Evolutionary conservation across 2,329 filamentous ascomycete species (phyloP).

Genomic region (Pseudocercospora musae): DNA sequence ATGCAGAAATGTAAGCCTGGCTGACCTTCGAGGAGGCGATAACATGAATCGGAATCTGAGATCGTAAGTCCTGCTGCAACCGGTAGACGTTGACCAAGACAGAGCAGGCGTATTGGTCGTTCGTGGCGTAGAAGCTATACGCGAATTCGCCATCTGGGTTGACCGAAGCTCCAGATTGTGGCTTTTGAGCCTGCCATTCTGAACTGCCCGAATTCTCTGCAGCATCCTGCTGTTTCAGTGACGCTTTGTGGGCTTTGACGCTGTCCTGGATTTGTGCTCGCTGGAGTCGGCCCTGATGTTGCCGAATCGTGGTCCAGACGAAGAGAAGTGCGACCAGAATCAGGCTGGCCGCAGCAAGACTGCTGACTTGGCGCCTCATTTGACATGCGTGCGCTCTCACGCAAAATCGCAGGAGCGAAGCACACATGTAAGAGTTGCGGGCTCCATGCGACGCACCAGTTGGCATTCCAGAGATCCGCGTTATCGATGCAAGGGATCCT

Average conservation of each 20-base stretch:
- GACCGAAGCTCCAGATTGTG: neutral
- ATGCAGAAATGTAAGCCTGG: conserved; percentile 18
- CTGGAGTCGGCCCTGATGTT: neutral
- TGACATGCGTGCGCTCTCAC: neutral
- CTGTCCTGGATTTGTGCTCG: neutral
- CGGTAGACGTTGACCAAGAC: conserved; percentile 32
- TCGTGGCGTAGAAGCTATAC: conserved; percentile 33
- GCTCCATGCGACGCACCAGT: neutral
- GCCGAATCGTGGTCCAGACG: neutral
- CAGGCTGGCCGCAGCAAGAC: neutral
- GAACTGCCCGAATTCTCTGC: neutral
- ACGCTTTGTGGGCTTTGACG: neutral
- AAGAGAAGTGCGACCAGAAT: neutral
- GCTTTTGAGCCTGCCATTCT: neutral
- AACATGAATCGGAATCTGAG: conserved; percentile 27
- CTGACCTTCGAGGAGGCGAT: conserved; percentile 23
- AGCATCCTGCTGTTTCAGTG: neutral
- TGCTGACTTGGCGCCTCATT: conserved; percentile 3
- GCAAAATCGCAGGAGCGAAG: neutral
- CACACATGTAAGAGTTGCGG: neutral
- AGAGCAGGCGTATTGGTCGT: conserved; percentile 30
- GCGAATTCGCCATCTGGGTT: conserved; percentile 14
- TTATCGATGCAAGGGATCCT: neutral
- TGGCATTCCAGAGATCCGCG: neutral
- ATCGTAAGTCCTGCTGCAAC: conserved; percentile 20